phyloP scores from a whole-genome alignment of 768 basidiomycete species.

The Lyophyllum atratum region DNA sequence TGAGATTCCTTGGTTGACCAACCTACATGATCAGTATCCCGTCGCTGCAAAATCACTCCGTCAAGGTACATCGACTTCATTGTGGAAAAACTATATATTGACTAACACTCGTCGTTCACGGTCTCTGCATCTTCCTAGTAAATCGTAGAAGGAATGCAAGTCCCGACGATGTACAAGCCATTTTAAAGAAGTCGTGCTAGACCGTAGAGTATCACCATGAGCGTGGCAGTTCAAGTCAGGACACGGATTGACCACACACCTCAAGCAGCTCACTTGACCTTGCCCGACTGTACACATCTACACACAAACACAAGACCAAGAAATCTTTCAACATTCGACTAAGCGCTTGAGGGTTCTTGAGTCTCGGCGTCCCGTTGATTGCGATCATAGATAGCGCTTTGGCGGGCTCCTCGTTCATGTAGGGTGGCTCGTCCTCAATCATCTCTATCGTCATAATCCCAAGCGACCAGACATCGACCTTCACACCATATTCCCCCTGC shows the following conservation, averaged over 20 bases:
- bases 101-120: no score
- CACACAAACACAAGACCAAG: constrained; percentile 96
- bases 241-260: constrained; percentile 50
- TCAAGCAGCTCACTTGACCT: constrained; percentile 84
- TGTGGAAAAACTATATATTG: no score
- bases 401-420: constrained; percentile 92
- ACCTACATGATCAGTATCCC: no score
- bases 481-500: constrained; percentile 95
- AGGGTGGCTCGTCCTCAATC: constrained; percentile 97
- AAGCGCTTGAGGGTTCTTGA: constrained; percentile 93
- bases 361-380: constrained; percentile 96
- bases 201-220: constrained; percentile 6
- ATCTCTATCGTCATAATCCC: constrained; percentile 99
- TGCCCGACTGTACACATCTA: constrained; percentile 92
- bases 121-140: constrained; percentile 64
- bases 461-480: constrained; percentile 96
- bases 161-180: constrained; percentile 80
- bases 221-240: constrained; percentile 7
- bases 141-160: constrained; percentile 86
- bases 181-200: constrained; percentile 93
- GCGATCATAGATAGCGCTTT: constrained; percentile 95
- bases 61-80: no score
- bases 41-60: no score
- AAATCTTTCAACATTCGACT: constrained; percentile 94
- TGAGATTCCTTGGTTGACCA: no score